Evolutionary conservation across 257 asterid species (phyloP).

Genomic region (Paraleonurus japonicus): DNA sequence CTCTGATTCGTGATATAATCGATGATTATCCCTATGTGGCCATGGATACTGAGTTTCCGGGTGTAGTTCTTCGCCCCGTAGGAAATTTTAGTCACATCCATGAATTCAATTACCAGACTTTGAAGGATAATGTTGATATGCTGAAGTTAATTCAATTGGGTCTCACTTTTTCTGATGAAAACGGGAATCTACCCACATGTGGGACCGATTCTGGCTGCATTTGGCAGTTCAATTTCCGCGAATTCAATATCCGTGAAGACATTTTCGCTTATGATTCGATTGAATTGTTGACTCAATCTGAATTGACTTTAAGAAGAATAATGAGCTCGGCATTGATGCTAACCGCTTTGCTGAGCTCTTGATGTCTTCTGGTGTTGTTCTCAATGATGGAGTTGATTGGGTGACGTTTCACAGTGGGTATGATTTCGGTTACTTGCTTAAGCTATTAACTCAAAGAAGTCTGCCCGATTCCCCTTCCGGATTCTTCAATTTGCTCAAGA

Average conservation of each 20-base stretch:
- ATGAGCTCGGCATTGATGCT: slow-evolving; percentile 36
- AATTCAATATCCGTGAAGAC: slow-evolving; percentile 35
- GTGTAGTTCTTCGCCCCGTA: slow-evolving; percentile 41
- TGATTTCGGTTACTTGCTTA: slow-evolving; percentile 42
- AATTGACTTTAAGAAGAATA: slow-evolving; percentile 39
- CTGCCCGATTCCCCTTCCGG: slow-evolving; percentile 30
- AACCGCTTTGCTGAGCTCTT: slow-evolving; percentile 38
- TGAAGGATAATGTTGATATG: slow-evolving; percentile 45
- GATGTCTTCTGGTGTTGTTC: slow-evolving; percentile 43
- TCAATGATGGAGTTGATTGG: slow-evolving; percentile 34
- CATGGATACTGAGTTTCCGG: slow-evolving; percentile 48
- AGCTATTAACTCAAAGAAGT: slow-evolving; percentile 34
- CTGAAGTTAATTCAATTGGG: slow-evolving; percentile 43
- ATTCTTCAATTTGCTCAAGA: slow-evolving; percentile 35
- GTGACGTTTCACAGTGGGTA: slow-evolving; percentile 45
- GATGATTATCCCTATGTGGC: slow-evolving; percentile 40
- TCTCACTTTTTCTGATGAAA: slow-evolving; percentile 38
- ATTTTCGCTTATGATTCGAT: slow-evolving; percentile 41
- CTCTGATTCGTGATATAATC: slow-evolving; percentile 38
- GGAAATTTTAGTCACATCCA: slow-evolving; percentile 33
- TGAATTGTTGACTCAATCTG: slow-evolving; percentile 34
- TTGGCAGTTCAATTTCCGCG: slow-evolving; percentile 48
- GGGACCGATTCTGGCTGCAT: slow-evolving; percentile 35
- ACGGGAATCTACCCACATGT: slow-evolving; percentile 39
- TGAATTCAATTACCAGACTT: slow-evolving; percentile 39